Conservation (phyloP, 2,329 filamentous ascomycete species). For the Tolypocladium tundrense region DNA sequence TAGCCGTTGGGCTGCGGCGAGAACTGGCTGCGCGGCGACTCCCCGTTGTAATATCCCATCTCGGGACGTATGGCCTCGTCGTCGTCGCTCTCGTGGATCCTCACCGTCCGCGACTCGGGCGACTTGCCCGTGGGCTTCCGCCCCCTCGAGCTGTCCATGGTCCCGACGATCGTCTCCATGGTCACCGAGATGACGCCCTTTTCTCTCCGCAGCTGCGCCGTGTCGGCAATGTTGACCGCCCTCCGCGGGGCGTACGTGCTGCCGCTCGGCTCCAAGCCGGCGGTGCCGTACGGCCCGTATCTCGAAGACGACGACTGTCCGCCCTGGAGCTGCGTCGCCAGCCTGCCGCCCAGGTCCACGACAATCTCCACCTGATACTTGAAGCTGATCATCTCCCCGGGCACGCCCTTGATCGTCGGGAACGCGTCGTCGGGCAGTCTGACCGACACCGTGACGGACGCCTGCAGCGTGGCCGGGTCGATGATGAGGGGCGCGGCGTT, state of each 20-base stretch:
- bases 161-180: slow-evolving; percentile 83
- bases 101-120: slow-evolving; percentile 15
- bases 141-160: slow-evolving; percentile 55
- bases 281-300: slow-evolving; percentile 22
- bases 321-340: slow-evolving; percentile 62
- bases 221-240: slow-evolving; percentile 67
- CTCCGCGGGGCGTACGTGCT: slow-evolving; percentile 19
- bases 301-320: slow-evolving; percentile 41
- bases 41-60: slow-evolving; percentile 1
- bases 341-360: slow-evolving; percentile 80
- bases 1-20: slow-evolving; percentile 22
- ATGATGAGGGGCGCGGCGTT: slow-evolving; percentile 81
- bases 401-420: slow-evolving; percentile 81
- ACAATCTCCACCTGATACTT: slow-evolving; percentile 90
- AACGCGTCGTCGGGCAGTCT: slow-evolving; percentile 85
- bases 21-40: not conserved
- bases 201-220: slow-evolving; percentile 72
- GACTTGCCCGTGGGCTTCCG: slow-evolving; percentile 15
- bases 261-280: slow-evolving; percentile 14
- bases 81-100: slow-evolving; percentile 20
- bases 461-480: slow-evolving; percentile 66
- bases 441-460: slow-evolving; percentile 72
- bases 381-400: slow-evolving; percentile 90
- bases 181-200: slow-evolving; percentile 84
- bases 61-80: slow-evolving; percentile 17